phyloP scores from a whole-genome alignment of 2,329 filamentous ascomycete species.

The Dothideomycetes sp. region DNA sequence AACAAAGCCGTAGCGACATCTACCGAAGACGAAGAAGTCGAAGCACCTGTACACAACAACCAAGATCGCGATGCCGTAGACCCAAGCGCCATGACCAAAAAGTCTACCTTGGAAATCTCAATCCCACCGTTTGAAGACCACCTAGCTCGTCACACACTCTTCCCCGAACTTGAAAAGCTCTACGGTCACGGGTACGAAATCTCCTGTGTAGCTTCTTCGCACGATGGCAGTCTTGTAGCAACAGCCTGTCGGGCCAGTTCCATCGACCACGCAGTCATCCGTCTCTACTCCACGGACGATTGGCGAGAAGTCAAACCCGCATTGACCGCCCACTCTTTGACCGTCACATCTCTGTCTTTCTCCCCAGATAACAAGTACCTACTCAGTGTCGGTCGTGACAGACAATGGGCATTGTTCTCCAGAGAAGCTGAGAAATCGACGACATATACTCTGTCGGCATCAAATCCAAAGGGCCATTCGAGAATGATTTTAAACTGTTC shows the following conservation, averaged over 20 bases:
- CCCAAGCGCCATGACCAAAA: conserved; percentile 47
- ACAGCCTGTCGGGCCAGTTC: conserved; percentile 91
- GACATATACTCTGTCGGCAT: conserved; percentile 50
- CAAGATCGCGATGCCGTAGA: conserved; percentile 47
- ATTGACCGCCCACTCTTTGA: conserved; percentile 76
- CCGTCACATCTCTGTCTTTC: conserved; percentile 74
- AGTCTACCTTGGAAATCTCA: conserved; percentile 54
- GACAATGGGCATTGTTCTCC: conserved; percentile 80
- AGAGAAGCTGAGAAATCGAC: conserved; percentile 32
- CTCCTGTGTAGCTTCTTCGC: conserved; percentile 69
- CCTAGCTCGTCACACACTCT: conserved; percentile 80
- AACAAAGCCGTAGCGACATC: conserved; percentile 74
- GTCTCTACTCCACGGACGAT: conserved; percentile 73
- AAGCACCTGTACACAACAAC: conserved; percentile 34
- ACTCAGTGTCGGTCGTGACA: conserved; percentile 81
- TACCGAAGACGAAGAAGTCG: conserved; percentile 26
- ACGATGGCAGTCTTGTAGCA: conserved; percentile 67
- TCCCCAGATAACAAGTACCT: conserved; percentile 63
- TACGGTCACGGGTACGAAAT: conserved; percentile 98
- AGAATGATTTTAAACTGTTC: conserved; percentile 86
- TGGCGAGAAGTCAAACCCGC: conserved; percentile 86
- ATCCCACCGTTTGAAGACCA: conserved; percentile 84
- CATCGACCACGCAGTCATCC: conserved; percentile 86
- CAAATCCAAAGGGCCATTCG: conserved; percentile 76
- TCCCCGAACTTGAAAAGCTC: conserved; percentile 92